phyloP scores from a whole-genome alignment of 768 basidiomycete genomes.

The Psilocybe cubensis region DNA sequence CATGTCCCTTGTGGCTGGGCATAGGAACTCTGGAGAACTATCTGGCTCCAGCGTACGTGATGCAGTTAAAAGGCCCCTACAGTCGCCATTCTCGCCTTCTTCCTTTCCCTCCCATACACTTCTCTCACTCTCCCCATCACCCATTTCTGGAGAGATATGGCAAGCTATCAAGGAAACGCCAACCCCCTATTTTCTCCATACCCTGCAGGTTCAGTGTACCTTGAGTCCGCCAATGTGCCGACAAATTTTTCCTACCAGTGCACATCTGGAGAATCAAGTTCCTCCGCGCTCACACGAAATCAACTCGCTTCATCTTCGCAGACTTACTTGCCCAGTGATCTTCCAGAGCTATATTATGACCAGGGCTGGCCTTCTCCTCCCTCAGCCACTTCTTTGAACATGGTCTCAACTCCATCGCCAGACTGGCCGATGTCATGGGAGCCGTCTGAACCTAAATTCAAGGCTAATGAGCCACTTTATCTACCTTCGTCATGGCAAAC shows the following conservation, averaged over 20 bases:
- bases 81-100: constrained; percentile 17
- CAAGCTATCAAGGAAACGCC: neutral
- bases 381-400: constrained; percentile 29
- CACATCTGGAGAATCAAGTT: constrained; percentile 12
- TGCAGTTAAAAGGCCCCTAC: constrained; percentile 28
- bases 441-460: neutral
- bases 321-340: constrained; percentile 13
- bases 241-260: constrained; percentile 9
- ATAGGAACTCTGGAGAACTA: constrained; percentile 30
- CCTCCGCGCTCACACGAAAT: constrained; percentile 4
- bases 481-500: constrained; percentile 15
- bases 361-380: constrained; percentile 27
- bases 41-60: constrained; percentile 19
- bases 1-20: constrained; percentile 34
- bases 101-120: constrained; percentile 18
- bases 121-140: neutral
- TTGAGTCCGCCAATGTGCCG: neutral
- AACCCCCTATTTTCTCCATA: neutral
- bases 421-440: constrained; percentile 20
- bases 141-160: neutral
- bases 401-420: constrained; percentile 31
- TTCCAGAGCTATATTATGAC: constrained; percentile 32
- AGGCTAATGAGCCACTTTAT: neutral
- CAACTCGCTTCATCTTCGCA: constrained; percentile 11
- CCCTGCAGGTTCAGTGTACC: neutral